Percentiles rank a stretch among this genome's conserved stretches.
Evolutionary conservation across 257 asterid genomes (phyloP).

Genomic region (Solanum medicagineum): DNA sequence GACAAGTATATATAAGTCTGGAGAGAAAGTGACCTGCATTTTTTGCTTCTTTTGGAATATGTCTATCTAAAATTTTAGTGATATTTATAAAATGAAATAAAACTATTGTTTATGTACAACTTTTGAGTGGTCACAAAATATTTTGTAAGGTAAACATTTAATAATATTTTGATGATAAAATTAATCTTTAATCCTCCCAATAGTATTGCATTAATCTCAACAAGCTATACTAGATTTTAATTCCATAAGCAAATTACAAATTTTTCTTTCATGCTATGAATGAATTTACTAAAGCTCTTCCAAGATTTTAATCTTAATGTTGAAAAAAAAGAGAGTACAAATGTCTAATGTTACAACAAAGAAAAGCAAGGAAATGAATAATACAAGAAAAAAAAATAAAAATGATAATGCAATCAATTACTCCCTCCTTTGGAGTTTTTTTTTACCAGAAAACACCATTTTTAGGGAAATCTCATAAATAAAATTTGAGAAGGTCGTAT

Average conservation of each 20-base stretch:
- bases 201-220: background rate
- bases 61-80: background rate
- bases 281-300: background rate
- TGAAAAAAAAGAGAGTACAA: background rate
- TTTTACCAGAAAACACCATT: rapidly evolving
- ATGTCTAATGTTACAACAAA: background rate
- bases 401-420: background rate
- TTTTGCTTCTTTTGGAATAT: background rate
- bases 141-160: background rate
- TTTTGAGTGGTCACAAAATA: background rate
- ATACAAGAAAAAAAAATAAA: background rate
- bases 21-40: background rate
- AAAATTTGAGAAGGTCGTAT: background rate
- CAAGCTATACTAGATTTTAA: background rate
- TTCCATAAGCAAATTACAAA: background rate
- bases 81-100: background rate
- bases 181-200: background rate
- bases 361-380: background rate
- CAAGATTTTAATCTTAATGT: background rate
- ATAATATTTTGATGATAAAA: background rate
- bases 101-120: background rate
- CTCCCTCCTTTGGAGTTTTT: background rate
- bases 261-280: background rate
- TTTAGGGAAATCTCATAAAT: background rate
- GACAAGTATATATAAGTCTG: background rate